Evolutionary conservation across 192 early-diverging fungal species (phyloP).

Genomic region (Coemansia sp.): DNA sequence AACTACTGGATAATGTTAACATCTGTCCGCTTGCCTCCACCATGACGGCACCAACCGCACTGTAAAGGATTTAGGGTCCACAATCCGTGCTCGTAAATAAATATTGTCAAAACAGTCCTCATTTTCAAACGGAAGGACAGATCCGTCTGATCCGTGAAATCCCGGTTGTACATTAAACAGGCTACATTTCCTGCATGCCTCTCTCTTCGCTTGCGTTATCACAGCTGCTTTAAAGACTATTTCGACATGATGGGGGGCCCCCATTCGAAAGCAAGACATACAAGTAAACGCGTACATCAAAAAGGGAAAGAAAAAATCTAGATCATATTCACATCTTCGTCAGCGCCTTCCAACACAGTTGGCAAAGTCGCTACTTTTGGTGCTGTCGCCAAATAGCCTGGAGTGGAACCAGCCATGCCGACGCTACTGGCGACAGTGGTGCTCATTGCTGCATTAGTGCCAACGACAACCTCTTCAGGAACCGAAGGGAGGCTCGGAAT

Average conservation of each 20-base stretch:
- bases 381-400: slow-evolving; percentile 2
- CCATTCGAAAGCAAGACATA: not conserved
- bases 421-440: not conserved
- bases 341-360: slow-evolving; percentile 19
- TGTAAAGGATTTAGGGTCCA: no score
- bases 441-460: slow-evolving; percentile 10
- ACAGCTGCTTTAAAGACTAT: no score
- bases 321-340: slow-evolving; percentile 24
- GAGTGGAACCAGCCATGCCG: slow-evolving; percentile 17
- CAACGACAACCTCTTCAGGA: slow-evolving; percentile 31
- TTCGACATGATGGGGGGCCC: no score
- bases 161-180: no score
- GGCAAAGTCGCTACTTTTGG: slow-evolving; percentile 17
- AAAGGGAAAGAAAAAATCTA: not conserved
- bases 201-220: no score
- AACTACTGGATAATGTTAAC: not conserved
- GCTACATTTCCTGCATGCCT: no score
- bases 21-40: not conserved
- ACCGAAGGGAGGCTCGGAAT: slow-evolving; percentile 33
- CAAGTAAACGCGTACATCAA: slow-evolving; percentile 1
- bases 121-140: no score
- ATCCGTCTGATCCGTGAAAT: no score
- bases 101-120: no score
- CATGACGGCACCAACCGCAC: no score
- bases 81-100: no score